Base-by-base conservation (phyloP, 208 protist genomes). In the Leishmania mexicana region DNA sequence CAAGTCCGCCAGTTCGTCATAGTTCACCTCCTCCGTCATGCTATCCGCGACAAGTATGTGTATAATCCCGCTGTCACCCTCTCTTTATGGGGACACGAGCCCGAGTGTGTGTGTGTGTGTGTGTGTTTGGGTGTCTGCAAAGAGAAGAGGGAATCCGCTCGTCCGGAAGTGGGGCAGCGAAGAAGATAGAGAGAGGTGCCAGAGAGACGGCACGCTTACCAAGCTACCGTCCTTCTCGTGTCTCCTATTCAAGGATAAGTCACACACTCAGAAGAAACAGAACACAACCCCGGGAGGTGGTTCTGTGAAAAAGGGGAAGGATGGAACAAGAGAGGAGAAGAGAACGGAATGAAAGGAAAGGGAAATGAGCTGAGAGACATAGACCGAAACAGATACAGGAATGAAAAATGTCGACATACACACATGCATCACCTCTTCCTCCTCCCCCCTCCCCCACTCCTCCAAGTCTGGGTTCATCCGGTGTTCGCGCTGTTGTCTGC, bases 1-100 rank as follows among this genome's bases (percentile, higher is more conserved):
- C 65, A 97, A 82, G 68, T 89, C 86, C 62, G 88, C 88, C 85
- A 96, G 89, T 68, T 97, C 92, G 72, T 88, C 87, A 68, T 94
- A 85, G 83, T 94, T 92, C 6, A 94, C 80, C 80, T 93, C 89
- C 53, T 93, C 92, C 7, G 87, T 47, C 90, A 95, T 95, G 76
- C 73, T 76, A 42, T 60, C 31, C 7, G n/a, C 49, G 70, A 54
- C 21, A 74, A 54, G 42, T 74, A 24, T 31, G 70, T 31, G 15
- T 45, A 64, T 42, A 40, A 64, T 11, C 31, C 40, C 13, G 40
- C 28, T 5, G 21, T 53, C 54, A 40, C 28, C 70, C 70, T 74
- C 70, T 54, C 45, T 74, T 19, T 73, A 17, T 73, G 24, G 31
- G 8, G 70, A 54, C 42, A 38, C 42, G 10, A 19, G 11, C 54